Base-by-base conservation (phyloP, 106 monocot genomes). In the Amphibolis antarctica region DNA sequence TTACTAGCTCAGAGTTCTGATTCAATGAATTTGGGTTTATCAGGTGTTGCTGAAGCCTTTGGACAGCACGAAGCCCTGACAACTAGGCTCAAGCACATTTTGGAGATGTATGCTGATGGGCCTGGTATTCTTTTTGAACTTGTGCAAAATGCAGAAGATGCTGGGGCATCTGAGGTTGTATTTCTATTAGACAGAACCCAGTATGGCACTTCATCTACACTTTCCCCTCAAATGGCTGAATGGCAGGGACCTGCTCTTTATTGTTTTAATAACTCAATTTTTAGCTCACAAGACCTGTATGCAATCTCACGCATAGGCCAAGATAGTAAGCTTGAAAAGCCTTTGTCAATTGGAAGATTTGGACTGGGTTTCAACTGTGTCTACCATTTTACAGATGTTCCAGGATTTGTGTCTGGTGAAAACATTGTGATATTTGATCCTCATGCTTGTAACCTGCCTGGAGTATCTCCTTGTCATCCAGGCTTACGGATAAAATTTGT, bases 191-290 rank as follows among this genome's bases (percentile, higher is more conserved):
- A 98, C 71, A 88, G 83, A 71, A 85, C 90, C 58, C 82, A 88
- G 10, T 98, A 98, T 77, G 98, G 98, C 28, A 98, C 85, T 43
- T 91, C 86, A 66, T 98, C 98, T 57, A 83, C 85, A 67, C 87
- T 98, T 70, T 98, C 98, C 64, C 98, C 98, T 61, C 84, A 91
- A 76, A 98, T 98, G 91, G 76, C 91, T 77, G 98, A 91, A 65
- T 98, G 98, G 98, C 98, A 98, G 78, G 98, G 98, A 9, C 98
- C 98, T 75, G 86, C 98, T 70, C 86, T 98, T 20, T 98, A 98
- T 66, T 98, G 98, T 67, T 98, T 79, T 62, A 98, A 98, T 66
- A 68, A 98, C 68, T 90, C 98, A 69, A 74, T 98, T 67, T 98
- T 98, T 72, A 98, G 86, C 67, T 60, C 84, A 6, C 90, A 91